Base-by-base conservation (phyloP, 2,329 filamentous ascomycete genomes). In the Aspergillus candidus region DNA sequence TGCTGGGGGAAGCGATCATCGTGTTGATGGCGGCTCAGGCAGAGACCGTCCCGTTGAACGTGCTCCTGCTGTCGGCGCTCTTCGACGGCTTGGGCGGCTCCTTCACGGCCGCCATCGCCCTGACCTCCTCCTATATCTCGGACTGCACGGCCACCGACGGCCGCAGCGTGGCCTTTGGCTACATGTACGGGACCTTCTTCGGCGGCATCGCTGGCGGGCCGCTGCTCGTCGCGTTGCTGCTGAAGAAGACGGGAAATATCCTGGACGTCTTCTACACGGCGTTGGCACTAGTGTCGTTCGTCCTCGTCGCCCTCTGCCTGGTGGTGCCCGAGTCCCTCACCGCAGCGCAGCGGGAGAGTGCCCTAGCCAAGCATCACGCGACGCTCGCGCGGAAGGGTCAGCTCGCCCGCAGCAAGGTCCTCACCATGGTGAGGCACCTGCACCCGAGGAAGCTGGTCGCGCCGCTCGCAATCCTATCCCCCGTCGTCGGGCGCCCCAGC, bases 151-250 rank as follows among this genome's bases (percentile, higher is more conserved):
- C 85, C 4, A 86, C 89, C 0, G 84, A 86, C 27, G 80, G 80
- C 58, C 82, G 93, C 14, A 86, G 84, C 47, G 85, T 94, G 6
- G 80, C 83, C 4, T 93, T 97, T 63, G 90, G 88, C 6, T 91
- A 90, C 61, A 84, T 97, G 56, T 88, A 97, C 57, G 89, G 88
- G 10, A 89, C 84, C 54, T 73, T 98, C 7, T 97, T 95, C 65
- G 77, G 79, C 2, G 93, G 93, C n/a, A 80, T 97, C 36, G 91
- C 93, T 0, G 68, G 91, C 29, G 93, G 93, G 0, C 93, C 93
- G 6, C 75, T 94, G 3, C 60, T 94, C 15, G 84, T 89, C 0
- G 90, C 86, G 2, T 84, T 86, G 54, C 73, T 96, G 35, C 84
- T 95, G 57, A 79, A 86, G 56, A 77, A 75, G 63, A 90, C 86